These are phyloP conservation scores for Hylodesmum podocarpum DNA, from an alignment of 306 rosid genomes.

Conservation along the genomic window DNA sequence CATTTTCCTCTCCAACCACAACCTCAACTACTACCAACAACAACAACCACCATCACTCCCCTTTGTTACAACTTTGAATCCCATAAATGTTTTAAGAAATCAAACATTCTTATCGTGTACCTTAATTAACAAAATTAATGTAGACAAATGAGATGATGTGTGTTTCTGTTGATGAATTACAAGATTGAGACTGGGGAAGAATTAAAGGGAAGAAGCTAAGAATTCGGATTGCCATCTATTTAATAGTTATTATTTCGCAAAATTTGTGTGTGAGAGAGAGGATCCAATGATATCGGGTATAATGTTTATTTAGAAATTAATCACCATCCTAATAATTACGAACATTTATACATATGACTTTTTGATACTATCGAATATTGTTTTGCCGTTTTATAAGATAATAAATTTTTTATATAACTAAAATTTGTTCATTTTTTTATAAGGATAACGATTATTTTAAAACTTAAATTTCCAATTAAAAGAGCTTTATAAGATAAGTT, in stretches of 20 bases:
- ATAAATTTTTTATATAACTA: no score
- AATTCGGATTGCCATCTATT: constrained; percentile 57
- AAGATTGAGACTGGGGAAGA: background rate
- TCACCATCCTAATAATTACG: no score
- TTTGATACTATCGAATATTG: no score
- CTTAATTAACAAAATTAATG: background rate
- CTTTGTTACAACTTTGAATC: background rate
- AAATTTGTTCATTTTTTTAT: no score
- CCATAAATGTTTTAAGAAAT: no score
- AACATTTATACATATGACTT: background rate
- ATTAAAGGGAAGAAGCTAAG: constrained; percentile 28
- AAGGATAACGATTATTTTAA: no score
- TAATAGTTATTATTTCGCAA: constrained; percentile 5
- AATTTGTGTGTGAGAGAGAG: background rate
- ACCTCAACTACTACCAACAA: constrained; percentile 24
- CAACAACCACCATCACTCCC: constrained; percentile 24
- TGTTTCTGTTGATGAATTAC: background rate
- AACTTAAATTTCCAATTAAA: no score
- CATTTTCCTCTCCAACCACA: constrained; percentile 35
- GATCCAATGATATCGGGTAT: background rate
- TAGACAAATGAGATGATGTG: background rate
- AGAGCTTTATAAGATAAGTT: no score
- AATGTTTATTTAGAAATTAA: background rate
- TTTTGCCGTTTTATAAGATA: background rate
- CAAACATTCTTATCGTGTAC: background rate